Evolutionary conservation across 192 early-diverging fungal species (phyloP).

Genomic region (Thoreauomyces humboldtii): DNA sequence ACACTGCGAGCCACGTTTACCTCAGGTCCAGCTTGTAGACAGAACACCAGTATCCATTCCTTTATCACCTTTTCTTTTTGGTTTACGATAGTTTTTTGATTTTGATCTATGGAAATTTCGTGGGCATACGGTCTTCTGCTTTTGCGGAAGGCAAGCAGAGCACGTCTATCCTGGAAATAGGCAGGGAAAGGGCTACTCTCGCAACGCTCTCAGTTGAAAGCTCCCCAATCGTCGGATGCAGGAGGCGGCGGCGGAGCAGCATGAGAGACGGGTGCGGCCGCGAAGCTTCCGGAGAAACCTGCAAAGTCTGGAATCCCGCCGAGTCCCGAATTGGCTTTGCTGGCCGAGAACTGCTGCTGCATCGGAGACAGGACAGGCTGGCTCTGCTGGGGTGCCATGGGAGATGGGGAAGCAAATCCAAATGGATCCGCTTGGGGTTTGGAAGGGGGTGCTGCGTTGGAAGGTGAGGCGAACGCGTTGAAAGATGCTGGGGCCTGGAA

Average conservation of each 20-base stretch:
- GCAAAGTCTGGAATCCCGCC: conserved; percentile 43
- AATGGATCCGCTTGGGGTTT: conserved; percentile 1
- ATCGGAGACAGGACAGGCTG: background rate
- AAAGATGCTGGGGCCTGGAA: background rate
- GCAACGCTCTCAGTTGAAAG: conserved; percentile 36
- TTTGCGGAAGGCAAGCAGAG: too few species aligned
- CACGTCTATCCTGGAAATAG: too few species aligned
- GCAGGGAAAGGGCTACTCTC: too few species aligned
- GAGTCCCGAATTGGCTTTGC: conserved; percentile 3
- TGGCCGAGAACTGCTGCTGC: conserved; percentile 19
- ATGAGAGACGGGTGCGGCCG: background rate
- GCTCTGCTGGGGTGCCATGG: background rate
- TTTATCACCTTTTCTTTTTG: too few species aligned
- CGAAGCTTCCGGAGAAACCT: conserved; percentile 13
- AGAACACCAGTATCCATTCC: too few species aligned
- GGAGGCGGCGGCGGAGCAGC: background rate
- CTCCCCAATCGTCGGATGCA: conserved; percentile 37
- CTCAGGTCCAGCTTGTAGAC: too few species aligned
- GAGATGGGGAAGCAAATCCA: background rate
- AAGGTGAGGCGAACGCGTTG: conserved; percentile 13
- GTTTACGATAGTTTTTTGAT: too few species aligned
- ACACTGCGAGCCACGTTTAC: too few species aligned
- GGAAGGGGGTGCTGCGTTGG: conserved; percentile 5
- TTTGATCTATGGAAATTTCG: too few species aligned
- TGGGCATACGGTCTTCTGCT: too few species aligned